Percentiles rank a stretch among this genome's conserved stretches.
Evolutionary conservation across 2,329 filamentous ascomycete species (phyloP).

Genomic region (Cladosporium oxysporum): DNA sequence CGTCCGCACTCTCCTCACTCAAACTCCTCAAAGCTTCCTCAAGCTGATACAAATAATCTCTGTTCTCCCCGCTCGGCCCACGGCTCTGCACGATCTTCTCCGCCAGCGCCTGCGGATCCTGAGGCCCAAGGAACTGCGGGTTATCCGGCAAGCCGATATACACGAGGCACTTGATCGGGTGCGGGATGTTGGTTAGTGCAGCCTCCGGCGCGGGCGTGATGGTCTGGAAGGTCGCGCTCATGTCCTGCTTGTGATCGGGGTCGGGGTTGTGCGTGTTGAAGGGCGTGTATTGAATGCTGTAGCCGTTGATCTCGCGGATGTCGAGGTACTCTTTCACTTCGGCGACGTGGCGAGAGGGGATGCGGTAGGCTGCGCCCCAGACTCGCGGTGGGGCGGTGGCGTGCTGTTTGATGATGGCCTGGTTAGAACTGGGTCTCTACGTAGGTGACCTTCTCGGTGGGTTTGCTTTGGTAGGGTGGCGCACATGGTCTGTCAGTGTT

Average conservation of each 20-base stretch:
- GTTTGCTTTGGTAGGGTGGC: slow-evolving; percentile 17
- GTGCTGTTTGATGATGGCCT: slow-evolving; percentile 45
- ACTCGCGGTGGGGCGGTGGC: slow-evolving; percentile 65
- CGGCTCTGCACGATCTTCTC: slow-evolving; percentile 74
- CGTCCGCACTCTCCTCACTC: slow-evolving; percentile 73
- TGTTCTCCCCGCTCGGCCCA: slow-evolving; percentile 86
- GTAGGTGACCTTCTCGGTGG: not conserved
- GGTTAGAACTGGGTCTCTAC: not conserved
- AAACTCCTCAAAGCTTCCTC: slow-evolving; percentile 73
- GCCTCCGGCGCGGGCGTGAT: slow-evolving; percentile 22
- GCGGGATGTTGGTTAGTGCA: slow-evolving; percentile 17
- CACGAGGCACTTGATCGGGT: slow-evolving; percentile 64
- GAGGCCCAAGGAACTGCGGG: slow-evolving; percentile 84
- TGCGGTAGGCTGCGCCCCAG: slow-evolving; percentile 83
- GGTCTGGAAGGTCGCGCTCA: slow-evolving; percentile 42
- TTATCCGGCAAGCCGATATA: slow-evolving; percentile 96
- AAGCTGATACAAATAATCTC: slow-evolving; percentile 82
- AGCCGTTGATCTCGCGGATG: slow-evolving; percentile 96
- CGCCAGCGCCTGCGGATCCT: slow-evolving; percentile 75
- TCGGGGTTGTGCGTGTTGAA: slow-evolving; percentile 52
- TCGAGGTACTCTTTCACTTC: slow-evolving; percentile 90
- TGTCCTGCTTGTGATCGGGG: slow-evolving; percentile 45
- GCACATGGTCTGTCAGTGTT: slow-evolving; percentile 66
- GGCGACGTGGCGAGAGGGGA: slow-evolving; percentile 73
- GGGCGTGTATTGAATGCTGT: slow-evolving; percentile 86